Evolutionary conservation across 257 asterid genomes (phyloP).

Genomic region (Nicotiana attenuata): DNA sequence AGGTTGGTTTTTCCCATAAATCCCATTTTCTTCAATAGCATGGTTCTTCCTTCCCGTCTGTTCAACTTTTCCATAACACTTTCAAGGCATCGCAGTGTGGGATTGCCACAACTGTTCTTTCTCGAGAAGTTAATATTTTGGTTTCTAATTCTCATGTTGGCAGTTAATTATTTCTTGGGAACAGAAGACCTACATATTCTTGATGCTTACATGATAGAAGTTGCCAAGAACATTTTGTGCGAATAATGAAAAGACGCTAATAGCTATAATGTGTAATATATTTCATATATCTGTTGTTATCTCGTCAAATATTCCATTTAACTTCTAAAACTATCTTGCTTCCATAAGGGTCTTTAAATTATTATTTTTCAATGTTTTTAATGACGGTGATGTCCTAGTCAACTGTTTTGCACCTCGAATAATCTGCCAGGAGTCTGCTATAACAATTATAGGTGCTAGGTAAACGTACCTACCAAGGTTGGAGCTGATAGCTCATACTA

Average conservation of each 20-base stretch:
- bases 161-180: not conserved
- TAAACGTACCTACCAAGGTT: not conserved
- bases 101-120: not conserved
- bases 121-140: not conserved
- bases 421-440: not conserved
- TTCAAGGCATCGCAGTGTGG: not conserved
- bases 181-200: not conserved
- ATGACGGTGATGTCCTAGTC: too few species aligned
- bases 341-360: too few species aligned
- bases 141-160: constrained; percentile 3
- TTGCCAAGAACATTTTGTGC: not conserved
- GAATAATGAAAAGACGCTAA: not conserved
- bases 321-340: not conserved
- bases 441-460: not conserved
- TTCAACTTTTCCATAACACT: not conserved
- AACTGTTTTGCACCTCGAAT: too few species aligned
- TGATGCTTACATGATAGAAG: not conserved
- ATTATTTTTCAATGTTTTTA: too few species aligned
- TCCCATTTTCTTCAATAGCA: not conserved
- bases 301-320: not conserved
- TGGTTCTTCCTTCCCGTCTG: not conserved
- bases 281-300: not conserved
- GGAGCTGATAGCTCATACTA: not conserved
- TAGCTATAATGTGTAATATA: not conserved
- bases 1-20: not conserved